phyloP scores from a whole-genome alignment of 305 asterid species.

The Petunia hybrid region DNA sequence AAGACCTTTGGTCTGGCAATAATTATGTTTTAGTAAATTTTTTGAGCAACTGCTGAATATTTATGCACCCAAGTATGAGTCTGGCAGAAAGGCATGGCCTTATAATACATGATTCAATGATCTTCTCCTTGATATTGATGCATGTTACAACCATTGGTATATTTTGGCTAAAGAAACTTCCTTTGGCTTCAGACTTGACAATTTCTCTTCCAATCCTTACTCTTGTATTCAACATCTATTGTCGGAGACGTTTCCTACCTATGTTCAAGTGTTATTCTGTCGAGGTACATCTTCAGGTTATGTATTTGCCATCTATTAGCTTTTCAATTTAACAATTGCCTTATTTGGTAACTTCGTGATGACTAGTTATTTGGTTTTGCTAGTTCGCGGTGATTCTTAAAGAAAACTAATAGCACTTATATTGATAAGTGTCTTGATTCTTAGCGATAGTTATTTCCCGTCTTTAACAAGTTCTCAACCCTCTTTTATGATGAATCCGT shows the following conservation, averaged over 20 bases:
- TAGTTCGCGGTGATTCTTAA: not conserved
- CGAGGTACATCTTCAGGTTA: constrained; percentile 60
- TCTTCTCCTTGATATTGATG: constrained; percentile 83
- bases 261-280: constrained; percentile 80
- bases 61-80: constrained; percentile 79
- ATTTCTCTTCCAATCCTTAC: constrained; percentile 95
- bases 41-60: constrained; percentile 74
- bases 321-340: constrained; percentile 7
- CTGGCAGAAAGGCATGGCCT: constrained; percentile 98
- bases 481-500: not conserved
- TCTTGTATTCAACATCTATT: constrained; percentile 81
- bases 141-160: constrained; percentile 90
- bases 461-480: not conserved
- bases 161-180: constrained; percentile 84
- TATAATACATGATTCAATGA: constrained; percentile 83
- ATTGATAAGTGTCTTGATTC: not conserved
- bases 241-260: constrained; percentile 85
- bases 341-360: constrained; percentile 21
- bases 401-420: not conserved
- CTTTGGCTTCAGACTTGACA: constrained; percentile 76
- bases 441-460: not conserved
- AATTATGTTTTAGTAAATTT: constrained; percentile 1
- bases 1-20: not conserved
- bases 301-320: not conserved
- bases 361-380: constrained; percentile 6